These are phyloP conservation scores for Aeschynomene evenia DNA, from an alignment of 306 rosid species.

Conservation along the genomic window DNA sequence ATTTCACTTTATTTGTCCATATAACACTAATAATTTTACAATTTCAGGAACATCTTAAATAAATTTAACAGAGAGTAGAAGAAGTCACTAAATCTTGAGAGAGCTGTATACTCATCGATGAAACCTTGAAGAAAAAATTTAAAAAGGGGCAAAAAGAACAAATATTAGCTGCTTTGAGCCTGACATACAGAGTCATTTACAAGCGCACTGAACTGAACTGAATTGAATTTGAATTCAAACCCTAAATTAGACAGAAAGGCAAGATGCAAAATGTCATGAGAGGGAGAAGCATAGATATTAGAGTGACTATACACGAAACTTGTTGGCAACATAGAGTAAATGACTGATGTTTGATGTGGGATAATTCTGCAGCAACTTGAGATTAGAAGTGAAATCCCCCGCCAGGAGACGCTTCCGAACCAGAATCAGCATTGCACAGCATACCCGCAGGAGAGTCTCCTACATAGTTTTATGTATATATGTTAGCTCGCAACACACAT, in stretches of 20 bases:
- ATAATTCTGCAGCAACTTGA: constrained; percentile 84
- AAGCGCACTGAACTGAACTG: too few species aligned
- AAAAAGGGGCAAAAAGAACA: too few species aligned
- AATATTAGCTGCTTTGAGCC: constrained; percentile 29
- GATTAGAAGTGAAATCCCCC: constrained; percentile 97
- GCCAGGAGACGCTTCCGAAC: constrained; percentile 90
- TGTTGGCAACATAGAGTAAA: constrained; percentile 94
- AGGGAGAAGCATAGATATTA: constrained; percentile 36
- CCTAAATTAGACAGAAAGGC: constrained; percentile 23
- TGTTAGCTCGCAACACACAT: background rate
- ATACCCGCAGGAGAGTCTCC: constrained; percentile 93
- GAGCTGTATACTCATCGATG: too few species aligned
- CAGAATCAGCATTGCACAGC: constrained; percentile 94
- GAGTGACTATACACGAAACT: constrained; percentile 70
- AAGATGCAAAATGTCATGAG: constrained; percentile 6
- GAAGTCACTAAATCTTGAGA: too few species aligned
- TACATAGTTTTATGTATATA: too few species aligned
- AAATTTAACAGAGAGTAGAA: too few species aligned
- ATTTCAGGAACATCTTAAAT: too few species aligned
- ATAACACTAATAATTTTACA: too few species aligned
- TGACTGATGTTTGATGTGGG: constrained; percentile 94
- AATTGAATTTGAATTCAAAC: constrained; percentile 22
- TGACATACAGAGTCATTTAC: constrained; percentile 55
- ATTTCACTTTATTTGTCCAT: too few species aligned
- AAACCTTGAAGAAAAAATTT: background rate